Evolutionary conservation across 441 rosid genomes (phyloP).

Genomic region (Arabidopsis hybrid): DNA sequence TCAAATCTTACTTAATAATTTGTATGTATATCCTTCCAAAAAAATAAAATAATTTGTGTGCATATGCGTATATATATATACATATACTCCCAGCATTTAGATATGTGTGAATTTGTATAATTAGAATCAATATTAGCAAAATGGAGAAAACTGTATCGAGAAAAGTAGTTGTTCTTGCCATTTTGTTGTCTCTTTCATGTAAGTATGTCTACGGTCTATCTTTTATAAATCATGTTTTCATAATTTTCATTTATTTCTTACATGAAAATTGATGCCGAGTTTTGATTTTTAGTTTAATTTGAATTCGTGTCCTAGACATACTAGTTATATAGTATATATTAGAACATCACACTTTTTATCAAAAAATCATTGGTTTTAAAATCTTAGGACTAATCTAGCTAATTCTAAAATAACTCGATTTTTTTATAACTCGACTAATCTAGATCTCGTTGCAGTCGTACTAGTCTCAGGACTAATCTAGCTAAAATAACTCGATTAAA

Average conservation of each 20-base stretch:
- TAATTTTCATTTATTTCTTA: background rate
- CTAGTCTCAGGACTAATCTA: no score
- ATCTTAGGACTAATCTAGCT: background rate
- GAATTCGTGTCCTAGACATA: background rate
- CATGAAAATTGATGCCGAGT: no score
- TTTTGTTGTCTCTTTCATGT: conserved; percentile 20
- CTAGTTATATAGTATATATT: no score
- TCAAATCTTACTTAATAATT: background rate
- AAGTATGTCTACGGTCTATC: background rate
- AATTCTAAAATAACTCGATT: background rate
- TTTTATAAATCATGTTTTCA: background rate
- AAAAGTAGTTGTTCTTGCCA: background rate
- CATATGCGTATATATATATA: no score
- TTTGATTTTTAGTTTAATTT: background rate
- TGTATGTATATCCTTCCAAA: no score
- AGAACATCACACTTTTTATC: no score
- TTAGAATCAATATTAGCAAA: background rate
- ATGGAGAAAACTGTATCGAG: background rate
- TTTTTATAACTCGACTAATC: no score
- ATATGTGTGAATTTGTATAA: background rate
- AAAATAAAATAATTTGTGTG: no score
- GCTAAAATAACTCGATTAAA: no score
- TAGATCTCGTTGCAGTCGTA: no score
- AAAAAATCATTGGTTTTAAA: no score
- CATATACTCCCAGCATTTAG: background rate